Conservation (phyloP, 768 basidiomycete genomes). For the Tulasnella sp. region DNA sequence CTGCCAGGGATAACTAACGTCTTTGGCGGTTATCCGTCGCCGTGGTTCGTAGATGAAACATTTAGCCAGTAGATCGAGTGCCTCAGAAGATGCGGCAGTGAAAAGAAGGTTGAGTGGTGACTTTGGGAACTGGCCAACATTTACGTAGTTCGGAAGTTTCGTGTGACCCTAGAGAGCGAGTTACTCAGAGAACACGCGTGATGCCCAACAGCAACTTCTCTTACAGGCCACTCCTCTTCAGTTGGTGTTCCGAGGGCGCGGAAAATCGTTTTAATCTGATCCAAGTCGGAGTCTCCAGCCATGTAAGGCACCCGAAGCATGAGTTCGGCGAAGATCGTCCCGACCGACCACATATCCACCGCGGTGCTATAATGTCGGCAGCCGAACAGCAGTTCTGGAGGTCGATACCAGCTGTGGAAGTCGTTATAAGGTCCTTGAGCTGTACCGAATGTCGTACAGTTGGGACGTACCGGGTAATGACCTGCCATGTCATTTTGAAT, state of each 20-base stretch:
- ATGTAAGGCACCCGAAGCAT: conserved; percentile 95
- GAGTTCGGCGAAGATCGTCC: conserved; percentile 95
- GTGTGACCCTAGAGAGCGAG: conserved; percentile 65
- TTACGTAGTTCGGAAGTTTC: conserved; percentile 83
- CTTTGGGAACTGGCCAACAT: conserved; percentile 81
- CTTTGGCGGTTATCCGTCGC: conserved; percentile 70
- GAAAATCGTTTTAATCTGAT: conserved; percentile 92
- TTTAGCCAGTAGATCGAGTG: conserved; percentile 73
- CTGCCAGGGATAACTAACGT: conserved; percentile 48
- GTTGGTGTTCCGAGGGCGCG: conserved; percentile 93
- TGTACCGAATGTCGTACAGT: conserved; percentile 5
- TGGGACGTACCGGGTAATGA: conserved; percentile 79
- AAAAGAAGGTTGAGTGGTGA: conserved; percentile 80
- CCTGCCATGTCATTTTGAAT: conserved; percentile 96
- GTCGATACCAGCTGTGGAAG: conserved; percentile 84
- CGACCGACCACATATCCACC: conserved; percentile 96
- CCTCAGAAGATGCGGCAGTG: conserved; percentile 82
- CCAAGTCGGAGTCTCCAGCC: conserved; percentile 93
- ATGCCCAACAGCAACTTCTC: not conserved
- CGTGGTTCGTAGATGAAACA: conserved; percentile 84
- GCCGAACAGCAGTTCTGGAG: conserved; percentile 91
- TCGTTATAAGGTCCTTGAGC: not conserved
- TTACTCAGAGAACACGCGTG: not conserved
- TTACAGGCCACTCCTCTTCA: conserved; percentile 95
- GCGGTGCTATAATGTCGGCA: conserved; percentile 85